These are phyloP conservation scores for Penicillium fuscoglaucum DNA, from an alignment of 2,329 filamentous ascomycete genomes.

Conservation along the genomic window DNA sequence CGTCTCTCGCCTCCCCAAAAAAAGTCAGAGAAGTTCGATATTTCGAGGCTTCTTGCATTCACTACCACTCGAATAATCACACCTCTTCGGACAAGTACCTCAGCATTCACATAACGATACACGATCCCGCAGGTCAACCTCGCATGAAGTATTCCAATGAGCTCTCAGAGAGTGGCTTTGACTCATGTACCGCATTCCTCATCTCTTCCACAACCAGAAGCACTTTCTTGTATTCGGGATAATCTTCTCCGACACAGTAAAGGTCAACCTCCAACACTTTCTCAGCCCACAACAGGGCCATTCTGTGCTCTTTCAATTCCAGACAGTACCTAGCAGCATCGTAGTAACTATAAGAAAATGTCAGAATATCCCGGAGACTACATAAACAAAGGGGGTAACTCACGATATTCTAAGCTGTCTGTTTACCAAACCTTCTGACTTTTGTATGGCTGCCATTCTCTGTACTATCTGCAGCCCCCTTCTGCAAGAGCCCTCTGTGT, in stretches of 20 bases:
- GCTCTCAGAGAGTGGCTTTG: not conserved
- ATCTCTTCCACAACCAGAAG: too few relatives aligned
- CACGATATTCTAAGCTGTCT: not conserved
- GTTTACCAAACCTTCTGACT: too few relatives aligned
- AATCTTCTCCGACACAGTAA: not conserved
- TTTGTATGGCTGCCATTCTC: too few relatives aligned
- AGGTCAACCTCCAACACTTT: not conserved
- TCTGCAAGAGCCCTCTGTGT: too few relatives aligned
- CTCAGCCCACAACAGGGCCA: not conserved
- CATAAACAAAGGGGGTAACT: not conserved
- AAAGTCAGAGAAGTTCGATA: not conserved
- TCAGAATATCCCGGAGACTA: not conserved
- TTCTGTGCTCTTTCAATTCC: not conserved
- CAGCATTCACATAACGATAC: not conserved
- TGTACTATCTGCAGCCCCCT: too few relatives aligned
- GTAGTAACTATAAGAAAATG: not conserved
- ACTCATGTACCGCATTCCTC: not conserved
- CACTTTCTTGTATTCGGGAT: too few relatives aligned
- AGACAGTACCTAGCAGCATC: not conserved
- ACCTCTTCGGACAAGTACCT: not conserved
- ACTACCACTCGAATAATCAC: not conserved
- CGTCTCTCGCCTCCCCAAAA: too few relatives aligned
- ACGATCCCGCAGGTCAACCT: not conserved
- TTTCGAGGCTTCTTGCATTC: not conserved
- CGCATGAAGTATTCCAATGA: not conserved